Evolutionary conservation across 306 rosid genomes (phyloP).

Genomic region (Pueraria montana): DNA sequence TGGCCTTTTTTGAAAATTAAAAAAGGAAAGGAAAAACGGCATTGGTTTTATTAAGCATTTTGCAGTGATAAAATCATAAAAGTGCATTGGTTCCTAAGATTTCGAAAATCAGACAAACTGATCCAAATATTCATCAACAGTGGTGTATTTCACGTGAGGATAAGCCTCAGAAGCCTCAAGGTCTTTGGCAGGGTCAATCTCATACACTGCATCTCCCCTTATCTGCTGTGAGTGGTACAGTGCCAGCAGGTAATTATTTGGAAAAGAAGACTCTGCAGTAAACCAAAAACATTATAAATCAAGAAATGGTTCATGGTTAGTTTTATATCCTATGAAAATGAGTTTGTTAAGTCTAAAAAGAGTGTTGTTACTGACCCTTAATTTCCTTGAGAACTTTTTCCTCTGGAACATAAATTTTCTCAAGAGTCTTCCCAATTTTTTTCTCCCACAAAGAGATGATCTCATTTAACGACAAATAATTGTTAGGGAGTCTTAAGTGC

Average conservation of each 20-base stretch:
- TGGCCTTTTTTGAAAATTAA: no score
- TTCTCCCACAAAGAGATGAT: conserved; percentile 59
- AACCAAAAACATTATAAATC: not conserved
- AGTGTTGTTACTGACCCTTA: conserved; percentile 42
- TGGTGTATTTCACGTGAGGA: conserved; percentile 59
- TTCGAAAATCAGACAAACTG: conserved; percentile 47
- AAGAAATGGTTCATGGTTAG: not conserved
- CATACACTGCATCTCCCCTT: conserved; percentile 58
- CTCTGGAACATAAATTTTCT: conserved; percentile 49
- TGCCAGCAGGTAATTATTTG: conserved; percentile 49
- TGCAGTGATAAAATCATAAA: not conserved
- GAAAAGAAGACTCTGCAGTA: conserved; percentile 52
- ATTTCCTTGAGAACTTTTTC: conserved; percentile 60
- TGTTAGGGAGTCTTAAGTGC: conserved; percentile 51
- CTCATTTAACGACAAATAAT: conserved; percentile 53
- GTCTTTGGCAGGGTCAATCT: conserved; percentile 54
- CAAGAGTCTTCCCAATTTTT: conserved; percentile 55
- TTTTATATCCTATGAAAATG: not conserved
- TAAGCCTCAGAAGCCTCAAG: conserved; percentile 56
- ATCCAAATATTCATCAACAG: conserved; percentile 43
- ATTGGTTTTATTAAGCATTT: not conserved
- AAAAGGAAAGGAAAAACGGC: no score
- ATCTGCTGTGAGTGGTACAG: conserved; percentile 52
- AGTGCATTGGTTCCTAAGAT: not conserved
- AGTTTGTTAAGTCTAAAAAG: not conserved